Conservation (phyloP, 1,284 basidiomycete species). For the Ustilago esculenta region DNA sequence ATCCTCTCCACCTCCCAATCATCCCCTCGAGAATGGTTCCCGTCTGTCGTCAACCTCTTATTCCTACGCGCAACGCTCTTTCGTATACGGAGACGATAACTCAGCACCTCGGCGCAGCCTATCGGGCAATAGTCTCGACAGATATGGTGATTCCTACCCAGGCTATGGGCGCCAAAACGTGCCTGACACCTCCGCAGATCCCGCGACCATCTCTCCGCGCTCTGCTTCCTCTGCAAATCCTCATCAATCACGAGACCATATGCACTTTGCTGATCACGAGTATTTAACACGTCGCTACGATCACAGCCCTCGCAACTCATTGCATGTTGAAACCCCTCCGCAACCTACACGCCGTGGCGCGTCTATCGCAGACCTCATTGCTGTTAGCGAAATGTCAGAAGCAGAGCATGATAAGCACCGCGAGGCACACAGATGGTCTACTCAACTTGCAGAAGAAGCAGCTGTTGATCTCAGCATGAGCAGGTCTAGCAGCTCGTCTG, state of each 20-base stretch:
- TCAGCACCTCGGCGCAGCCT: conserved; percentile 4
- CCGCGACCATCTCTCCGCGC: conserved; percentile 15
- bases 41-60: conserved; percentile 22
- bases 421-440: conserved; percentile 6
- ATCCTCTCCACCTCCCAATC: conserved; percentile 19
- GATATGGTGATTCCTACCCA: conserved; percentile 5
- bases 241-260: background rate
- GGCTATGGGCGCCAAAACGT: conserved; percentile 8
- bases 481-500: conserved; percentile 41
- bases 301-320: conserved; percentile 14
- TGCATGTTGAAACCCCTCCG: conserved; percentile 12
- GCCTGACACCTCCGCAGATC: conserved; percentile 2
- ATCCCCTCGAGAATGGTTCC: conserved; percentile 10
- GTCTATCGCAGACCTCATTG: conserved; percentile 43
- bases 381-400: conserved; percentile 42
- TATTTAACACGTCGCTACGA: conserved; percentile 15
- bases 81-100: conserved; percentile 4
- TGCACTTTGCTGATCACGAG: conserved; percentile 12
- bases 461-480: conserved; percentile 34
- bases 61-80: conserved; percentile 2
- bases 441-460: conserved; percentile 18
- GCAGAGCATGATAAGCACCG: conserved; percentile 32
- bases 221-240: conserved; percentile 11
- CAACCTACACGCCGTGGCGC: conserved; percentile 30
- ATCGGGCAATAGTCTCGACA: conserved; percentile 16